Evolutionary conservation across 23 red algal genomes (phyloP), one percentile per base, ranked within the genome.

Genomic region (Porphyridium purpureum): DNA sequence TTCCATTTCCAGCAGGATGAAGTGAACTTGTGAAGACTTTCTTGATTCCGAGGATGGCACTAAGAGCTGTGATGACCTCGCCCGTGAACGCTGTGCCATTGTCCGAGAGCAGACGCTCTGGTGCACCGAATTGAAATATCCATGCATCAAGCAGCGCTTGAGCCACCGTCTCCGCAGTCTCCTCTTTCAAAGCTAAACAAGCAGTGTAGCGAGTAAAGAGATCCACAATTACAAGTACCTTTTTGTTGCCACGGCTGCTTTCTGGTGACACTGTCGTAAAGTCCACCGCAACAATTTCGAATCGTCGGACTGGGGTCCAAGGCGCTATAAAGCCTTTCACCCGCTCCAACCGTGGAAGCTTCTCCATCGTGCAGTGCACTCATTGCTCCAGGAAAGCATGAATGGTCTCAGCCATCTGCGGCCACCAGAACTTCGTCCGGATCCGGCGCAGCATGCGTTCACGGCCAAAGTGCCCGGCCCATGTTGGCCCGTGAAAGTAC

Each of bases 221-320:
- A 44, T 44, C 11, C 38, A 44, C 38, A n/a, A n/a, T n/a, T n/a
- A 17, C 38, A 44, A 44, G 17, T 44, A 17, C 38, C 38, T 44
- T 44, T 17, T 17, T 44, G 17, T 11, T 44, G 11, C 38, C 38
- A 44, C 38, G 11, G 38, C 11, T 17, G 11, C 11, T 11, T 11
- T 11, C 38, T 17, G 38, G 38, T 11, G 11, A 11, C 11, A 44
- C 17, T 17, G 11, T 17, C 11, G 17, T 17, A 17, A 44, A 11
- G 38, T 44, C 38, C 38, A 44, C 38, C 38, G 38, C 38, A 11
- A 44, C 38, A 11, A 44, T 44, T 17, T 44, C 38, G 38, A 44
- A 44, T 17, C 38, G 11, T 11, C 38, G 38, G 11, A 11, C 17
- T 11, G 17, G 11, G 11, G 11, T 11, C 11, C n/a, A n/a, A n/a